Base-by-base conservation (phyloP, 2,329 filamentous ascomycete genomes). In the Corynespora cassiicola region DNA sequence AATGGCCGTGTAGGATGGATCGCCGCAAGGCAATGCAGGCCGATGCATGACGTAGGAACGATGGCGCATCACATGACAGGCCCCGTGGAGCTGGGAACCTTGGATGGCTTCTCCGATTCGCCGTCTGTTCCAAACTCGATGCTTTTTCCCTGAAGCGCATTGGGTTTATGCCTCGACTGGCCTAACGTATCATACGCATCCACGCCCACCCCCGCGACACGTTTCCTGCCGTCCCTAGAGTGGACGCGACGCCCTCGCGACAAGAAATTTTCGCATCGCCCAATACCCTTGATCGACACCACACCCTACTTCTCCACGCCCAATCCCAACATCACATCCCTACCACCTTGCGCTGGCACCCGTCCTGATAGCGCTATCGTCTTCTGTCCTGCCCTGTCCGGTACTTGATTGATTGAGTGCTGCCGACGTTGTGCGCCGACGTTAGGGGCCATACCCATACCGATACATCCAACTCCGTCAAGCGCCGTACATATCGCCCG, bases 21-120 rank as follows among this genome's bases (percentile, higher is more conserved):
- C 52, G 51, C 43, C 50, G 52, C 61, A 60, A 64, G 58, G 61
- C 56, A 66, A 49, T 50, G 50, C 55, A 54, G 31, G 37, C 23
- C 32, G 22, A 48, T 64, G 56, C 59, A 65, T 68, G 64, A 68
- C 64, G 64, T 68, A 60, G 48, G 9, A 43, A 32, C 29, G 23
- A 36, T 45, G 42, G 45, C 35, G 48, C 40, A 48, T 56, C 53
- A 58, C 50, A 48, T 58, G 57, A 47, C 51, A 35, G n/a, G 29
- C 39, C 25, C 34, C 29, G 37, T 25, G 14, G 36, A 27, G 39
- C 53, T 52, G 54, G 58, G 48, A n/a, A n/a, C n/a, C n/a, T n/a
- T n/a, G n/a, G n/a, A n/a, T n/a, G n/a, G 42, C 45, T 16, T 12
- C 34, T 28, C 18, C 56, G 29, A 61, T 63, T 61, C 39, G 56